A percentile compares a stretch with the other conserved stretches of the same genome.
These are phyloP conservation scores for Babesia bovis DNA, from an alignment of 169 alveolate species.

Conservation along the genomic window DNA sequence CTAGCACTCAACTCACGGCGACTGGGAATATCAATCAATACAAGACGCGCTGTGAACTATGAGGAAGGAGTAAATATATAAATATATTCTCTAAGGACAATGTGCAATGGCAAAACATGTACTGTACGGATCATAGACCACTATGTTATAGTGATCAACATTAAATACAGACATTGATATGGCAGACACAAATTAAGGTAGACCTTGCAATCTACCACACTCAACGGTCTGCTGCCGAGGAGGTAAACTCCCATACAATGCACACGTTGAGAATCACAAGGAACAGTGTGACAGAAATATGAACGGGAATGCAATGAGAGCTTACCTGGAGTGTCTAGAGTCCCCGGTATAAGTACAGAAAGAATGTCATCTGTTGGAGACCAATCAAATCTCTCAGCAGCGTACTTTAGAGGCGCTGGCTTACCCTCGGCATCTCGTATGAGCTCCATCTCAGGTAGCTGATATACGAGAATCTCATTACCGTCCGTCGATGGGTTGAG, in stretches of 20 bases:
- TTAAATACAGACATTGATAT: constrained; percentile 14
- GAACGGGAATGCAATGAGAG: too few relatives aligned
- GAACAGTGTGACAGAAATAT: too few relatives aligned
- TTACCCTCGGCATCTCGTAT: constrained; percentile 77
- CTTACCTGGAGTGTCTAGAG: constrained; percentile 86
- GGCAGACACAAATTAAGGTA: constrained; percentile 29
- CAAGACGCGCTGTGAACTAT: constrained; percentile 74
- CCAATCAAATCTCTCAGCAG: constrained; percentile 86
- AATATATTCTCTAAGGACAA: neutral
- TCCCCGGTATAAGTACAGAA: constrained; percentile 84
- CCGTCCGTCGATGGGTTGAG: constrained; percentile 66
- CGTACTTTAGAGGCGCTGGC: constrained; percentile 81
- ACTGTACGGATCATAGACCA: constrained; percentile 61
- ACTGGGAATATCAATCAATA: constrained; percentile 82
- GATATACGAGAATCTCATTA: constrained; percentile 70
- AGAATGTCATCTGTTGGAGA: constrained; percentile 88
- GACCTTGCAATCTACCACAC: constrained; percentile 16
- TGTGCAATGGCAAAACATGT: constrained; percentile 1
- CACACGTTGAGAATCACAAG: too few relatives aligned
- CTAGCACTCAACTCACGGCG: constrained; percentile 86
- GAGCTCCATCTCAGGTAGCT: constrained; percentile 79
- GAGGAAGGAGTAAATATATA: neutral
- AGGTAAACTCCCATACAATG: too few relatives aligned
- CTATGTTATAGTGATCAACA: constrained; percentile 13
- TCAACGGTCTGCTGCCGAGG: constrained; percentile 52